Percentiles rank a stretch among this genome's conserved stretches.
These are phyloP conservation scores for Agrostemma githago DNA, from an alignment of 148 eudicot genomes.

Conservation along the genomic window DNA sequence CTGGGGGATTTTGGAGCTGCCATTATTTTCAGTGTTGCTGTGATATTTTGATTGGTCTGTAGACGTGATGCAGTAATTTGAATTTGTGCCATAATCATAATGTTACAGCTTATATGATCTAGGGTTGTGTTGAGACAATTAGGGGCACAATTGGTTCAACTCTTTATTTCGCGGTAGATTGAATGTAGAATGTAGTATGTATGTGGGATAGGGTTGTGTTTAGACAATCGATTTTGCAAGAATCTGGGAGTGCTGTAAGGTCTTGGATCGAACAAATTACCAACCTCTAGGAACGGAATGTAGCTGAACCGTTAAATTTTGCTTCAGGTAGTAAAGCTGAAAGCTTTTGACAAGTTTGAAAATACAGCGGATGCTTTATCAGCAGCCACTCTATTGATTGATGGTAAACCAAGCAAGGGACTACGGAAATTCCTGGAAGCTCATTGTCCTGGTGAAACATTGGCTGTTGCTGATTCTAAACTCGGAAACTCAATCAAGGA, in stretches of 20 bases:
- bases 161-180: too few species aligned
- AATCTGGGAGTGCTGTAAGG: too few species aligned
- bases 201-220: too few species aligned
- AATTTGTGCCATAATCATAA: background rate
- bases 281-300: background rate
- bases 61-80: background rate
- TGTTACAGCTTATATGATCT: background rate
- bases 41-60: background rate
- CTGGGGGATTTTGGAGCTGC: too few species aligned
- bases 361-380: constrained; percentile 86
- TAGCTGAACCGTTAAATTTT: background rate
- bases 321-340: constrained; percentile 74
- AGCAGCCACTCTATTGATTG: constrained; percentile 64
- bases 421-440: constrained; percentile 72
- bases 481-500: constrained; percentile 89
- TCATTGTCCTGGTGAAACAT: constrained; percentile 77
- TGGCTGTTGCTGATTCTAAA: constrained; percentile 93
- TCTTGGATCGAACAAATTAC: background rate
- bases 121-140: background rate
- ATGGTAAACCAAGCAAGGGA: constrained; percentile 87
- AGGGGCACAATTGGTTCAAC: too few species aligned
- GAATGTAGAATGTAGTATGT: too few species aligned
- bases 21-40: too few species aligned
- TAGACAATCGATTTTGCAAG: too few species aligned
- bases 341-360: constrained; percentile 93